phyloP scores from a whole-genome alignment of 345 rosid species.

The Linum usitatissimum region DNA sequence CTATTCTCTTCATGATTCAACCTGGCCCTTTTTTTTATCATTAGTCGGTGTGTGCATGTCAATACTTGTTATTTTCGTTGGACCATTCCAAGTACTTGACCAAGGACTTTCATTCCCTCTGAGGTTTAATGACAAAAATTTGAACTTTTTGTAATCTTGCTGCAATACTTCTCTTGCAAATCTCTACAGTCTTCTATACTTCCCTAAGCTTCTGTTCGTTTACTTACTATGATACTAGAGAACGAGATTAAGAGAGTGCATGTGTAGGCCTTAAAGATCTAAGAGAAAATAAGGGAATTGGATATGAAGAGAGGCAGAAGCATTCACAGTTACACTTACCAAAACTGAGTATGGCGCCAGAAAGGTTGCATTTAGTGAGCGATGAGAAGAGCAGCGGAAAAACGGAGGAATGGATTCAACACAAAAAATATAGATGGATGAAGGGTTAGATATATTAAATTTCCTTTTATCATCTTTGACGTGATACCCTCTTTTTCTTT shows the following conservation, averaged over 20 bases:
- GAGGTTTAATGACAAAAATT: background rate
- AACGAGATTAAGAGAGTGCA: background rate
- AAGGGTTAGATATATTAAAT: conserved; percentile 41
- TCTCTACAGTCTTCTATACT: background rate
- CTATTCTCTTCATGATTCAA: background rate
- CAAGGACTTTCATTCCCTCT: background rate
- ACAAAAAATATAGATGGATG: conserved; percentile 11
- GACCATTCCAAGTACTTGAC: conserved; percentile 6
- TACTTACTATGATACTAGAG: background rate
- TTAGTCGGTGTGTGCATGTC: conserved; percentile 2
- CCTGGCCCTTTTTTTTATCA: background rate
- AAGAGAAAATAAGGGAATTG: background rate
- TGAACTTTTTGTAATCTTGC: background rate
- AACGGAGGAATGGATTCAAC: conserved; percentile 11
- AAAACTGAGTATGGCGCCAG: conserved; percentile 40
- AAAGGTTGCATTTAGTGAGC: conserved; percentile 50
- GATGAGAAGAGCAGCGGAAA: conserved; percentile 19
- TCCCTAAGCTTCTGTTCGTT: background rate
- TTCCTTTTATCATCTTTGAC: conserved; percentile 74
- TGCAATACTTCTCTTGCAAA: background rate
- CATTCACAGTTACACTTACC: conserved; percentile 7
- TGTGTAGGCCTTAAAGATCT: background rate
- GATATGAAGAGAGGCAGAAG: background rate
- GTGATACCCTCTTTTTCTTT: conserved; percentile 30
- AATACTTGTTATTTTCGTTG: background rate